Percentiles rank a stretch among this genome's conserved stretches.
Evolutionary conservation across 306 rosid genomes (phyloP).

Genomic region (Trifolium pratense): DNA sequence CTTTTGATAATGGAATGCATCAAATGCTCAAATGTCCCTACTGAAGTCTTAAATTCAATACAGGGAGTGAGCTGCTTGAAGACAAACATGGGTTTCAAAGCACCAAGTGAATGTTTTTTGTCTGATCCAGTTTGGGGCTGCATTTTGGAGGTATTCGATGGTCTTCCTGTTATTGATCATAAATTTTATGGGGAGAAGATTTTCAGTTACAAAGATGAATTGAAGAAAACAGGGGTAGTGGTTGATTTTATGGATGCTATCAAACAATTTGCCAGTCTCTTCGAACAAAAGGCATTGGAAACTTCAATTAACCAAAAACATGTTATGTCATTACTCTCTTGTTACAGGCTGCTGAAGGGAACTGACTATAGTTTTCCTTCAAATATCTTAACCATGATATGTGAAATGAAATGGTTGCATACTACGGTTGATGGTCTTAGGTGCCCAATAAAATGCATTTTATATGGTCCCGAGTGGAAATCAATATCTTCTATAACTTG

Average conservation of each 20-base stretch:
- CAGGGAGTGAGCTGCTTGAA: constrained; percentile 50
- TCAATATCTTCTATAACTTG: constrained; percentile 55
- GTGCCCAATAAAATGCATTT: constrained; percentile 62
- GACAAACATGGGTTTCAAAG: constrained; percentile 64
- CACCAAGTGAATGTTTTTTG: constrained; percentile 57
- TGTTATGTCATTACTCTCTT: constrained; percentile 56
- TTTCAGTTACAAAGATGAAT: constrained; percentile 34
- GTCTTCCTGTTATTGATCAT: constrained; percentile 57
- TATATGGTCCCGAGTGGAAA: constrained; percentile 66
- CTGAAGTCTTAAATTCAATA: constrained; percentile 24
- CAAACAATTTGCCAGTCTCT: constrained; percentile 42
- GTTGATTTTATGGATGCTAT: constrained; percentile 61
- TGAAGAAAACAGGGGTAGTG: constrained; percentile 57
- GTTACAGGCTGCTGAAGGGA: constrained; percentile 46
- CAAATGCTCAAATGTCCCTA: background rate
- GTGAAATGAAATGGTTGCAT: constrained; percentile 57
- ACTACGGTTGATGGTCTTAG: constrained; percentile 48
- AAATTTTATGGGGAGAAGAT: constrained; percentile 50
- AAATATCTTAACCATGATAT: constrained; percentile 35
- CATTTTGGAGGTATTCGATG: constrained; percentile 60
- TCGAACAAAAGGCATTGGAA: constrained; percentile 45
- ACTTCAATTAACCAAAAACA: constrained; percentile 43
- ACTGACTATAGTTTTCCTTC: constrained; percentile 38
- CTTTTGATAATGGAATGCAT: background rate
- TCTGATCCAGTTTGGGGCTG: constrained; percentile 61